These are phyloP conservation scores for Neofusicoccum laricinum DNA, from an alignment of 2,329 filamentous ascomycete genomes.

Conservation along the genomic window DNA sequence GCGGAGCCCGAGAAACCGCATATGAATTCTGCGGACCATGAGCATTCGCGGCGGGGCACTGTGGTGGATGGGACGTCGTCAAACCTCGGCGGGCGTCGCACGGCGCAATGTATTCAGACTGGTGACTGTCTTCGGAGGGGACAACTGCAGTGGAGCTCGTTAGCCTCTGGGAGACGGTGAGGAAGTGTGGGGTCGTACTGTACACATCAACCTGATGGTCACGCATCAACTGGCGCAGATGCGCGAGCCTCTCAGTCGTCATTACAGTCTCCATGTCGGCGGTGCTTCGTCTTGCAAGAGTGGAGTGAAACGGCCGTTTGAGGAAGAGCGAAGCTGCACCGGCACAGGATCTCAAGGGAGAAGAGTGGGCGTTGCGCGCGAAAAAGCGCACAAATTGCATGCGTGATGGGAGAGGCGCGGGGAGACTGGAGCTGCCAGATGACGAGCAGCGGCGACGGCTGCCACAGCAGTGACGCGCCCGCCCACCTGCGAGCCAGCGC, in stretches of 20 bases:
- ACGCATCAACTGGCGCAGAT: slow-evolving; percentile 82
- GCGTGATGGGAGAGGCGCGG: slow-evolving; percentile 12
- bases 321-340: slow-evolving; percentile 20
- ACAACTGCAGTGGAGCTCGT: slow-evolving; percentile 64
- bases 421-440: neutral
- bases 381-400: slow-evolving; percentile 33
- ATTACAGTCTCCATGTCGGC: slow-evolving; percentile 74
- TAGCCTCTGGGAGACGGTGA: slow-evolving; percentile 25
- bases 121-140: slow-evolving; percentile 94
- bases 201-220: slow-evolving; percentile 86
- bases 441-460: neutral
- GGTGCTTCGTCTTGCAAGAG: slow-evolving; percentile 24
- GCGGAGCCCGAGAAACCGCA: slow-evolving; percentile 94
- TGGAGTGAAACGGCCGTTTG: slow-evolving; percentile 29
- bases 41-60: slow-evolving; percentile 17
- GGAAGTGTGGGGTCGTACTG: slow-evolving; percentile 53
- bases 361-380: slow-evolving; percentile 27
- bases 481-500: neutral
- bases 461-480: neutral
- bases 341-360: slow-evolving; percentile 25
- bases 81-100: slow-evolving; percentile 81
- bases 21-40: slow-evolving; percentile 64
- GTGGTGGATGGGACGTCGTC: slow-evolving; percentile 18
- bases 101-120: slow-evolving; percentile 96
- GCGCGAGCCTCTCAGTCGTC: slow-evolving; percentile 71